These are phyloP conservation scores for Rutstroemia sydowiana DNA, from an alignment of 2,329 filamentous ascomycete species.

Conservation along the genomic window DNA sequence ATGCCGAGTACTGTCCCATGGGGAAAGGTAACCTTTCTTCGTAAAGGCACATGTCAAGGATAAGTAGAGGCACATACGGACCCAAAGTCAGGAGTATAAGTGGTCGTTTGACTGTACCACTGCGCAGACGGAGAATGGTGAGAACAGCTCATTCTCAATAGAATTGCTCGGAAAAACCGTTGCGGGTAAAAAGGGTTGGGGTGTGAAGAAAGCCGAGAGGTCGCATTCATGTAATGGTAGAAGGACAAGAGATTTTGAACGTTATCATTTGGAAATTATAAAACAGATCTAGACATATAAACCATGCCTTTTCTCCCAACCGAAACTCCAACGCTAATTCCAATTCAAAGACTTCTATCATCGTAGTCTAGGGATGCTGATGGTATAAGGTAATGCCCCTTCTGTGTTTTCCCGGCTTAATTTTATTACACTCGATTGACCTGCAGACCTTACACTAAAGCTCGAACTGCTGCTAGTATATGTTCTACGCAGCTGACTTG, in stretches of 20 bases:
- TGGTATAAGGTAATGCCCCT: conserved; percentile 23
- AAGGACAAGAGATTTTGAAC: conserved; percentile 5
- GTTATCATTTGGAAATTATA: conserved; percentile 11
- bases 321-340: conserved; percentile 24
- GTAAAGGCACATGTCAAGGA: no score
- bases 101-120: no score
- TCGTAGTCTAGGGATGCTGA: conserved; percentile 19
- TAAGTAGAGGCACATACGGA: no score
- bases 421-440: conserved; percentile 27
- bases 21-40: no score
- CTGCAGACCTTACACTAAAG: conserved; percentile 21
- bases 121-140: no score
- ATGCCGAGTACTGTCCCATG: no score
- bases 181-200: background rate
- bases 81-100: no score
- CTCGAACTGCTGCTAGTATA: conserved; percentile 18
- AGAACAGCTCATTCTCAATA: no score
- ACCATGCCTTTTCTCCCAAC: background rate
- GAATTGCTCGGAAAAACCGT: no score
- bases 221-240: background rate
- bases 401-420: conserved; percentile 21
- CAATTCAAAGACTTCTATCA: conserved; percentile 4
- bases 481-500: conserved; percentile 20
- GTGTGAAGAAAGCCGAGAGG: background rate
- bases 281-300: conserved; percentile 1